These are phyloP conservation scores for Pythium folliculosum DNA, from an alignment of 352 stramenopile genomes.

Conservation along the genomic window DNA sequence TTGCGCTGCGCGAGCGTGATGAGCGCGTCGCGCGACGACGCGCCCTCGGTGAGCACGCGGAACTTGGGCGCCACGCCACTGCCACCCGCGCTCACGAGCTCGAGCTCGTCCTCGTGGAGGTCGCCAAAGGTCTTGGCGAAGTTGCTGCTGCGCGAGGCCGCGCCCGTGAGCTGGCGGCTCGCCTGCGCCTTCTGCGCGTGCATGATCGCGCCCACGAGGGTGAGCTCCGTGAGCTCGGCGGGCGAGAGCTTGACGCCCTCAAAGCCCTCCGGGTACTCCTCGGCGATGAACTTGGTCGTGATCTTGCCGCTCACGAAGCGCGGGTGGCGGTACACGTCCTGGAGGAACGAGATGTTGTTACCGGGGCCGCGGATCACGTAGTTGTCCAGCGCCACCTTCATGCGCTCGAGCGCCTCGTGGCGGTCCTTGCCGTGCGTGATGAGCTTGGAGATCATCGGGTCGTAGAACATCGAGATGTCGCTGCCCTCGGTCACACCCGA, in stretches of 20 bases:
- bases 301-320: constrained; percentile 89
- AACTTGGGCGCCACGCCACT: constrained; percentile 69
- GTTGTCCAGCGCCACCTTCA: constrained; percentile 83
- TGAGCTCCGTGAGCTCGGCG: constrained; percentile 41
- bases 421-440: constrained; percentile 90
- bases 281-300: constrained; percentile 97
- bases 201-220: constrained; percentile 26
- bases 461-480: constrained; percentile 92
- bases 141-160: constrained; percentile 46
- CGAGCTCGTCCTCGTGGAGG: constrained; percentile 62
- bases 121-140: constrained; percentile 39
- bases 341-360: constrained; percentile 95
- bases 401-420: constrained; percentile 73
- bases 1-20: constrained; percentile 55
- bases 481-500: constrained; percentile 88
- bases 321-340: constrained; percentile 83
- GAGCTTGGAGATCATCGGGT: constrained; percentile 94
- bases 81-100: constrained; percentile 41
- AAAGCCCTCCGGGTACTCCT: constrained; percentile 96
- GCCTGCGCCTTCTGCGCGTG: constrained; percentile 34
- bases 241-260: constrained; percentile 69
- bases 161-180: constrained; percentile 63
- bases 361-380: constrained; percentile 94
- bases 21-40: constrained; percentile 71
- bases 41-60: constrained; percentile 76